Evolutionary conservation across 306 rosid genomes (phyloP), one percentile per base, ranked within the genome.

Genomic region (Cucurbita ficifolia): DNA sequence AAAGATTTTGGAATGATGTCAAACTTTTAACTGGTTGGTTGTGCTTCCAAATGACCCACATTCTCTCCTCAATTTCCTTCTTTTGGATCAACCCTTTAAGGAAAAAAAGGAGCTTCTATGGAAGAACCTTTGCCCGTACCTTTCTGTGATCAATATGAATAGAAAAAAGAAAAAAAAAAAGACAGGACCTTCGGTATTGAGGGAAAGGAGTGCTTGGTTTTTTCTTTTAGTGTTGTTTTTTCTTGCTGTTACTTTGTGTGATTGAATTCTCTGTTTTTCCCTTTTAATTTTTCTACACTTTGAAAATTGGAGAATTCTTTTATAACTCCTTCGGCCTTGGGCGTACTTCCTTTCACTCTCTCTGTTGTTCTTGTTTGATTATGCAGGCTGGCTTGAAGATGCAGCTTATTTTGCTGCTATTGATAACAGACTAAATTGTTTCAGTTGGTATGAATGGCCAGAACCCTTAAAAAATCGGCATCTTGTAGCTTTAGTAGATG

Each of bases 371-470:
- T 61, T 79, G 73, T 74, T 74, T 79, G 45, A 63, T 73, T 55
- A 79, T 86, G 76, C 77, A 93, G 98, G 97, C 74, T 93, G 98
- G 98, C 97, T 93, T 62, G 89, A 88, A 80, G 98, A 93, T 85
- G 96, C 97, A 59, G 98, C 98, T 56, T 93, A 86, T 84, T 93
- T 93, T 85, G 94, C 98, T 80, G 94, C 98, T 55, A 93, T 93
- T 81, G 98, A 93, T 24, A 77, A 83, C 80, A 80, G 87, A 80
- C 60, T 86, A 79, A 81, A 85, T 84, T 63, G 83, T 75, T 38
- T 88, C 81, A 90, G 87, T 75, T 93, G 97, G 98, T 90, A 88
- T 46, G 86, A 81, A 68, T 90, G 98, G 98, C 98, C 98, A 17
- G 93, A 88, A 81, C 90, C 97, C 75, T 79, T 93, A 74, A 85